phyloP scores from a whole-genome alignment of 2,329 filamentous ascomycete genomes.

The Nigrograna mackinnonii region DNA sequence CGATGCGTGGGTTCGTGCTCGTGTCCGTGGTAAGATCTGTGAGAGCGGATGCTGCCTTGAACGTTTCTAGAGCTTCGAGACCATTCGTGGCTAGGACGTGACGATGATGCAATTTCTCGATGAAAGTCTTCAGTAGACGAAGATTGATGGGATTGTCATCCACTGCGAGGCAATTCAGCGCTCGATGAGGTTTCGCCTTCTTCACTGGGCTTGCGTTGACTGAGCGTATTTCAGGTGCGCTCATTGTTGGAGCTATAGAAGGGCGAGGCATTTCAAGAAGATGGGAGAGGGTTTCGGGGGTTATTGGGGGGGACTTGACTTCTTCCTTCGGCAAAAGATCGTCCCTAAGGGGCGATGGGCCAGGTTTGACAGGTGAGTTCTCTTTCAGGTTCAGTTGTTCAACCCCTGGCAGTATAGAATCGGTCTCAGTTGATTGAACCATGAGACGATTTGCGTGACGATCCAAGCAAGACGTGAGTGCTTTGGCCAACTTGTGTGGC shows the following conservation, averaged over 20 bases:
- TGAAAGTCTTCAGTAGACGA: slow-evolving; percentile 37
- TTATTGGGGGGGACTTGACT: slow-evolving; percentile 7
- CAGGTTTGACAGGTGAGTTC: slow-evolving; percentile 10
- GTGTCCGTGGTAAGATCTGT: slow-evolving; percentile 8
- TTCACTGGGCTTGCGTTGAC: slow-evolving; percentile 17
- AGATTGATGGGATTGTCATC: slow-evolving; percentile 47
- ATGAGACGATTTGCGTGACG: slow-evolving; percentile 26
- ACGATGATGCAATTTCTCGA: slow-evolving; percentile 36
- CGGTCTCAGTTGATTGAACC: slow-evolving; percentile 11
- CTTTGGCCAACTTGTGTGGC: slow-evolving; percentile 43
- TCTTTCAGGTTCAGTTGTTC: slow-evolving; percentile 31
- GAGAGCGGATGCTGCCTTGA: slow-evolving; percentile 17
- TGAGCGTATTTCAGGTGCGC: slow-evolving; percentile 34
- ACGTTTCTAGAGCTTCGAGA: slow-evolving; percentile 37
- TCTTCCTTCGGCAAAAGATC: too few species aligned
- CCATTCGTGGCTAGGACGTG: slow-evolving; percentile 39
- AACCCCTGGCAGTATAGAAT: slow-evolving; percentile 17
- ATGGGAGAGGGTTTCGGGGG: slow-evolving; percentile 5
- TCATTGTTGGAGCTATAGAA: slow-evolving; percentile 27
- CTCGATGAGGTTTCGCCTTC: slow-evolving; percentile 19
- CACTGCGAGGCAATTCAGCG: slow-evolving; percentile 38
- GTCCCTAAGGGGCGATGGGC: too few species aligned
- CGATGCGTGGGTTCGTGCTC: slow-evolving; percentile 8
- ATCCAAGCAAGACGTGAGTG: slow-evolving; percentile 35
- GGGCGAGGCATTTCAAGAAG: slow-evolving; percentile 23